Evolutionary conservation across 345 rosid genomes (phyloP), one percentile per base, ranked within the genome.

Genomic region (Sisymbrium irio): DNA sequence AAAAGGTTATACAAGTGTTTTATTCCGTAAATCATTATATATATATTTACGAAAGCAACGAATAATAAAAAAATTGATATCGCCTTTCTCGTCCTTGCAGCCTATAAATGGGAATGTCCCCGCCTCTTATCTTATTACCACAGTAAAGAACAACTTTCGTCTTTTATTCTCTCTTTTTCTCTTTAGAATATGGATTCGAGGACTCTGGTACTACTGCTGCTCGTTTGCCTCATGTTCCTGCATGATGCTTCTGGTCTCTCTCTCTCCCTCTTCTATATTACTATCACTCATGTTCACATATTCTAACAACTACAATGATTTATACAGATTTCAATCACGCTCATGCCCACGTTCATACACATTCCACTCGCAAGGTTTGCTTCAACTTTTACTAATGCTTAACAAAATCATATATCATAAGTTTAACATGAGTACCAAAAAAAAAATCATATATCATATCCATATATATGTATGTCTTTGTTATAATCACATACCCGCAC

Each of bases 161-260:
- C 54, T 47, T 9, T 27, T 51, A 13, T 14, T 4, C 0, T 11
- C 36, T 55, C 7, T 58, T 2, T 36, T n/a, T 49, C 50, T 37
- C 12, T 62, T 12, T 72, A 8, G 19, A 9, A 57, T 70, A 64
- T 77, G 80, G 41, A 57, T 37, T 64, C 72, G 7, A 77, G 40
- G 44, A 76, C 27, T 64, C 18, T 75, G 2, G 42, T 68, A 19
- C 19, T 72, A 55, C 30, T 81, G 22, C 50, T 82, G 1, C 12
- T 80, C 59, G 45, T 87, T 53, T 69, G 83, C 77, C 69, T 69
- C 71, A 53, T 83, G 9, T 45, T 73, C 71, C 12, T 78, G 57
- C 77, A 83, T 35, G 74, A 53, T 49, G 55, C 81, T 74, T 79
- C 83, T 74, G 88, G 84, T 86, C 55, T 36, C 56, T 60, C 14